Conservation (phyloP, 2,329 filamentous ascomycete genomes). For the Chaetomium olivaceum region DNA sequence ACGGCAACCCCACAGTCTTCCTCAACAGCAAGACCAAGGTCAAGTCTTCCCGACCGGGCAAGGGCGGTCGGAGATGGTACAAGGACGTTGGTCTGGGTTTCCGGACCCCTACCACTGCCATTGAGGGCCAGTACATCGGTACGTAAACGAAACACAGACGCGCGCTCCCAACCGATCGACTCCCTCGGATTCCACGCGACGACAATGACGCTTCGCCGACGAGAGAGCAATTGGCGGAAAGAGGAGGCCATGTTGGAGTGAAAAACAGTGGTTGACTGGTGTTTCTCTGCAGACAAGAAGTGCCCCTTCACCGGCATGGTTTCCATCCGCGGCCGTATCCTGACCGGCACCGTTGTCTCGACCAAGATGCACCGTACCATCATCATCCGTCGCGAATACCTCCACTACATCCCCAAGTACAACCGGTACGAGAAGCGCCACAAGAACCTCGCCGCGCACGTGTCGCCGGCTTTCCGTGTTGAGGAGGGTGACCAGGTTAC, state of each 20-base stretch:
- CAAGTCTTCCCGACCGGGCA: slow-evolving; percentile 81
- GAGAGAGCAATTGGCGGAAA: background rate
- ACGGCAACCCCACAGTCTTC: slow-evolving; percentile 62
- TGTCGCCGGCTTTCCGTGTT: slow-evolving; percentile 99
- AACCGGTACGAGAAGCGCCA: slow-evolving; percentile 99
- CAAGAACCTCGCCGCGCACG: slow-evolving; percentile 99
- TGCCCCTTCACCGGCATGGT: slow-evolving; percentile 99
- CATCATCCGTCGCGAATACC: slow-evolving; percentile 99
- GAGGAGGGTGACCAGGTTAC: slow-evolving; percentile 99
- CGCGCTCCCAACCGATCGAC: slow-evolving; percentile 18
- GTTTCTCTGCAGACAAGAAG: slow-evolving; percentile 83
- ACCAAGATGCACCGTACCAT: slow-evolving; percentile 99
- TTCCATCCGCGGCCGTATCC: slow-evolving; percentile 99
- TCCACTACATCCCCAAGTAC: slow-evolving; percentile 99
- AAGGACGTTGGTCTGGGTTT: slow-evolving; percentile 99
- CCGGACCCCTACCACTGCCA: slow-evolving; percentile 96
- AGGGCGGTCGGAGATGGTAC: slow-evolving; percentile 89
- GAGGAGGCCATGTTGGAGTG: background rate
- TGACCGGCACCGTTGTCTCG: slow-evolving; percentile 97
- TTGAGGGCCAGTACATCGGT: slow-evolving; percentile 99
- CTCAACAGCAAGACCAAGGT: slow-evolving; percentile 92
- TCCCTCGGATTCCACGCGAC: slow-evolving; percentile 11
- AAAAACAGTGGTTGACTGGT: slow-evolving; percentile 25
- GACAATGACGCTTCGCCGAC: slow-evolving; percentile 11
- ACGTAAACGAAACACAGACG: slow-evolving; percentile 50